A percentile compares a stretch with the other conserved stretches of the same genome.
These are phyloP conservation scores for Cladosporium sp. DNA, from an alignment of 2,329 filamentous ascomycete genomes.

Conservation along the genomic window DNA sequence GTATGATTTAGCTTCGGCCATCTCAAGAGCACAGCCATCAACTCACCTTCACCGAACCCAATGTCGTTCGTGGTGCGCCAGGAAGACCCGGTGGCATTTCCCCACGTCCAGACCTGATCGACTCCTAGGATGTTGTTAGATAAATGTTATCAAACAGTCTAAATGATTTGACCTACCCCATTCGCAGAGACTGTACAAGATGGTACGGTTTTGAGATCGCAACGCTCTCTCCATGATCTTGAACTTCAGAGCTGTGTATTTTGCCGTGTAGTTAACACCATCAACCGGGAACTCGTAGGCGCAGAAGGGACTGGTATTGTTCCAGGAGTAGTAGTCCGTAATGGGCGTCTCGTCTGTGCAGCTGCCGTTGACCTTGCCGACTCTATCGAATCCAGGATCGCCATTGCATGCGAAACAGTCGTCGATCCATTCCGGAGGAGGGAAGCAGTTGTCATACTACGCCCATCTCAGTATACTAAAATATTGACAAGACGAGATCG, in stretches of 20 bases:
- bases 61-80: slow-evolving; percentile 31
- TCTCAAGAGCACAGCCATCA: not conserved
- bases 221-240: slow-evolving; percentile 21
- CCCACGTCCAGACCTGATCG: slow-evolving; percentile 31
- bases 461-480: slow-evolving; percentile 5
- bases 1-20: not conserved
- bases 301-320: slow-evolving; percentile 14
- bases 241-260: slow-evolving; percentile 18
- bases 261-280: slow-evolving; percentile 18
- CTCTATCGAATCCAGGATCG: slow-evolving; percentile 11
- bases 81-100: slow-evolving; percentile 31
- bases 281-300: slow-evolving; percentile 15
- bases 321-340: slow-evolving; percentile 16
- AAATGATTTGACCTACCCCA: slow-evolving; percentile 26
- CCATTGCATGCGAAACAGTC: slow-evolving; percentile 16
- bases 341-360: slow-evolving; percentile 13
- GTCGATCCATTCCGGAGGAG: slow-evolving; percentile 8
- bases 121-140: slow-evolving; percentile 15
- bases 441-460: slow-evolving; percentile 19
- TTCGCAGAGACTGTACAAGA: slow-evolving; percentile 35
- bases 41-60: slow-evolving; percentile 3
- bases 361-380: slow-evolving; percentile 14
- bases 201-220: slow-evolving; percentile 28
- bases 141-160: not conserved
- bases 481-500: not conserved